Conservation (phyloP, 768 basidiomycete species). For the Lactifluus hygrophoroides region DNA sequence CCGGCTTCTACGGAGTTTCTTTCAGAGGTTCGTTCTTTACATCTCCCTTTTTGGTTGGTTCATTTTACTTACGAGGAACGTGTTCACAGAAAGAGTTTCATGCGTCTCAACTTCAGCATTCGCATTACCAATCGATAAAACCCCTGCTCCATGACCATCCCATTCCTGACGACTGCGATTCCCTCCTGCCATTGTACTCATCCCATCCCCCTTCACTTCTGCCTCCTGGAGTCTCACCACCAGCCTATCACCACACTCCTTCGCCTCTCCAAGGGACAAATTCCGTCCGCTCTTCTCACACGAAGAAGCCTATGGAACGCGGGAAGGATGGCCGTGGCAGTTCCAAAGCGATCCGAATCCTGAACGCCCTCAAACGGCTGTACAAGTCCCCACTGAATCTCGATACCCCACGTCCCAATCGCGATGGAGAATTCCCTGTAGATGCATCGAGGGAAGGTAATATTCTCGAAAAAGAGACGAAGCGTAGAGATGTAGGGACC, state of each 20-base stretch:
- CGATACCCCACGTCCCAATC: slow-evolving; percentile 22
- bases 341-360: slow-evolving; percentile 41
- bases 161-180: slow-evolving; percentile 5
- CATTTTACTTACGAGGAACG: background rate
- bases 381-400: slow-evolving; percentile 20
- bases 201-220: slow-evolving; percentile 48
- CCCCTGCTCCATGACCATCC: slow-evolving; percentile 12
- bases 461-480: slow-evolving; percentile 32
- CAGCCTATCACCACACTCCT: slow-evolving; percentile 11
- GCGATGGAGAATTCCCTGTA: slow-evolving; percentile 27
- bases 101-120: slow-evolving; percentile 6
- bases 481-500: slow-evolving; percentile 50
- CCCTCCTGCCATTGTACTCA: slow-evolving; percentile 23
- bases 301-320: slow-evolving; percentile 23
- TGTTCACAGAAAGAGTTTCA: slow-evolving; percentile 4
- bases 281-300: slow-evolving; percentile 11
- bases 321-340: slow-evolving; percentile 23
- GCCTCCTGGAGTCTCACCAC: slow-evolving; percentile 36
- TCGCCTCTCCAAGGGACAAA: slow-evolving; percentile 3
- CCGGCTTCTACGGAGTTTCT: slow-evolving; percentile 22
- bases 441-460: slow-evolving; percentile 20
- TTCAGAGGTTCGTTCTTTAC: slow-evolving; percentile 22
- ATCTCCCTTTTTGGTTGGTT: background rate
- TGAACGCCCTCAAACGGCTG: slow-evolving; percentile 55
- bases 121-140: background rate